These are phyloP conservation scores for Venturia pyrina DNA, from an alignment of 2,329 filamentous ascomycete species.

Conservation along the genomic window DNA sequence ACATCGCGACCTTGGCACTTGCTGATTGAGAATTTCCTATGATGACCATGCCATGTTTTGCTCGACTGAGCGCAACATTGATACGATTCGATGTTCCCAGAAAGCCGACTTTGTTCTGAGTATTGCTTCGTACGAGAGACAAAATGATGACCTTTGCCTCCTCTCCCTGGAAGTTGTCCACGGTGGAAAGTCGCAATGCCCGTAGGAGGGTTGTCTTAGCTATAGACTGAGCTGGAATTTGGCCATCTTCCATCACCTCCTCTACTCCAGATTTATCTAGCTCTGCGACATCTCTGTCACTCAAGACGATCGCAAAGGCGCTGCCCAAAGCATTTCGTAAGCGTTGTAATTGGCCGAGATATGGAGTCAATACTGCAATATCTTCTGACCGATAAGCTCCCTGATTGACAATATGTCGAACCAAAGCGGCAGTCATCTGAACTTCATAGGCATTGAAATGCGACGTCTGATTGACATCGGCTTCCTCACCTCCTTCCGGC, in stretches of 20 bases:
- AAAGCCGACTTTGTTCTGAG: constrained; percentile 49
- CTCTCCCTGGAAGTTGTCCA: constrained; percentile 72
- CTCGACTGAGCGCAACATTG: constrained; percentile 58
- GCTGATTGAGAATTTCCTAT: constrained; percentile 57
- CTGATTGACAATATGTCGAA: constrained; percentile 56
- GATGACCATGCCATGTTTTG: constrained; percentile 60
- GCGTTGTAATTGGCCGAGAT: constrained; percentile 47
- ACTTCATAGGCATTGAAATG: constrained; percentile 51
- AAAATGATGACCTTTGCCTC: constrained; percentile 63
- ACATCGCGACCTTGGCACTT: constrained; percentile 46
- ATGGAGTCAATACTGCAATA: constrained; percentile 62
- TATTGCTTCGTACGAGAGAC: constrained; percentile 62
- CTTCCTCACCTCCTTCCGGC: constrained; percentile 30
- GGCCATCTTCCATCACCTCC: background rate
- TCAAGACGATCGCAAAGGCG: constrained; percentile 52
- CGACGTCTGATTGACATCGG: constrained; percentile 28
- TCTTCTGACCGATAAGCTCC: constrained; percentile 49
- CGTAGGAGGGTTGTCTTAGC: constrained; percentile 37
- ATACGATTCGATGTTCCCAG: constrained; percentile 56
- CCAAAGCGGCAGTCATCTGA: constrained; percentile 51
- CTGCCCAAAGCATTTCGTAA: constrained; percentile 36
- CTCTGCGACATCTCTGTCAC: constrained; percentile 45
- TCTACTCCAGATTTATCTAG: constrained; percentile 18
- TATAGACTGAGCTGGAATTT: background rate
- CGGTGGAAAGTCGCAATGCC: constrained; percentile 49